These are phyloP conservation scores for Phytophthora syringae DNA, from an alignment of 352 stramenopile genomes.

Conservation along the genomic window DNA sequence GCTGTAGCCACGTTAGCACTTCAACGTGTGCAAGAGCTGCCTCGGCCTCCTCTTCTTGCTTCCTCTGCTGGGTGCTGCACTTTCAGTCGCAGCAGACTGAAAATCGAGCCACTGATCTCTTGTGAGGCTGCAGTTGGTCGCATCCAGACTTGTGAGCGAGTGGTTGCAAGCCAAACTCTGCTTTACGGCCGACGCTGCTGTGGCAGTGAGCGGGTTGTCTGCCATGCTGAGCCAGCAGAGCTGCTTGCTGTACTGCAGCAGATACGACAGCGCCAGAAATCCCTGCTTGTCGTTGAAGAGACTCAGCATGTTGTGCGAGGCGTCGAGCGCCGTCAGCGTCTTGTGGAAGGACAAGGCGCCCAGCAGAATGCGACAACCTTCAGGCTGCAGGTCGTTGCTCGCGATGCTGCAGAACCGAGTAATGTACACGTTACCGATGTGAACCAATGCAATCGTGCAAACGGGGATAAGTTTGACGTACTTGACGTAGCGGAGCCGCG, in stretches of 20 bases:
- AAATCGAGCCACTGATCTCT: slow-evolving; percentile 11
- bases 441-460: not conserved
- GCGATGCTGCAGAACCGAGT: slow-evolving; percentile 42
- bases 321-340: slow-evolving; percentile 58
- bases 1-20: slow-evolving; percentile 19
- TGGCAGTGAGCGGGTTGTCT: slow-evolving; percentile 40
- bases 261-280: slow-evolving; percentile 58
- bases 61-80: not conserved
- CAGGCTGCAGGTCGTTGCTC: slow-evolving; percentile 55
- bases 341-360: slow-evolving; percentile 57
- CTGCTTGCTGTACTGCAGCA: slow-evolving; percentile 54
- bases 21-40: slow-evolving; percentile 29
- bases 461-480: slow-evolving; percentile 30
- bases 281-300: slow-evolving; percentile 65
- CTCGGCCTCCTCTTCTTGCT: not conserved
- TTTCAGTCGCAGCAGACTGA: not conserved
- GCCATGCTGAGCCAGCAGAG: slow-evolving; percentile 56
- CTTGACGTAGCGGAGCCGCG: slow-evolving; percentile 56
- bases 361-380: slow-evolving; percentile 64
- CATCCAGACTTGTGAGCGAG: slow-evolving; percentile 50
- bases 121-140: slow-evolving; percentile 32
- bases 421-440: not conserved
- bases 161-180: slow-evolving; percentile 38
- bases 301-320: slow-evolving; percentile 61
- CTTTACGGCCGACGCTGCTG: slow-evolving; percentile 22